Percentiles rank a stretch among this genome's conserved stretches.
phyloP scores from a whole-genome alignment of 2,329 filamentous ascomycete genomes.

The Fusarium temperatum region DNA sequence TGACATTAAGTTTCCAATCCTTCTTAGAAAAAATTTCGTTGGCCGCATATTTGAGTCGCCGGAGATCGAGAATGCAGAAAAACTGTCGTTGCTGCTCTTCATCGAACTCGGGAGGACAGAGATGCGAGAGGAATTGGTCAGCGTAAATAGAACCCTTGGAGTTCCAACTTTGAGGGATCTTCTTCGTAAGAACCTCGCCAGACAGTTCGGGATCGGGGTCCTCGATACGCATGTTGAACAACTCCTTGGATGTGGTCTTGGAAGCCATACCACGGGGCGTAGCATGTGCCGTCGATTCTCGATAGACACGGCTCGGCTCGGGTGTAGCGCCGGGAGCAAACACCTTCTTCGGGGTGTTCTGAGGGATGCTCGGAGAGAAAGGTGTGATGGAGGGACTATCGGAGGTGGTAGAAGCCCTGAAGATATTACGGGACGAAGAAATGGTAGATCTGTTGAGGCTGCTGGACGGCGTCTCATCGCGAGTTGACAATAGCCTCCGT shows the following conservation, averaged over 20 bases:
- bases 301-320: conserved; percentile 53
- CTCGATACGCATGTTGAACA: conserved; percentile 67
- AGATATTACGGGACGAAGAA: conserved; percentile 53
- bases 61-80: conserved; percentile 69
- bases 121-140: conserved; percentile 66
- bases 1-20: conserved; percentile 69
- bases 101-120: conserved; percentile 65
- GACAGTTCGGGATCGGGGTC: conserved; percentile 65
- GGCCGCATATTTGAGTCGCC: conserved; percentile 68
- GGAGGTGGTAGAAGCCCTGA: conserved; percentile 51
- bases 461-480: conserved; percentile 49
- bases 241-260: conserved; percentile 59
- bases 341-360: conserved; percentile 57
- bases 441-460: conserved; percentile 50
- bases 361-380: conserved; percentile 58
- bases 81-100: conserved; percentile 69
- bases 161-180: conserved; percentile 62
- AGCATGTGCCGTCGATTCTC: conserved; percentile 57
- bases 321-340: conserved; percentile 58
- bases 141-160: conserved; percentile 66
- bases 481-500: conserved; percentile 48
- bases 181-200: conserved; percentile 62
- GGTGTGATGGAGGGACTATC: conserved; percentile 45
- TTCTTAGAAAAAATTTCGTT: conserved; percentile 69
- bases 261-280: conserved; percentile 60